Evolutionary conservation across 148 eudicot genomes (phyloP), one percentile per base, ranked within the genome.

Genomic region (Cornus controversa): DNA sequence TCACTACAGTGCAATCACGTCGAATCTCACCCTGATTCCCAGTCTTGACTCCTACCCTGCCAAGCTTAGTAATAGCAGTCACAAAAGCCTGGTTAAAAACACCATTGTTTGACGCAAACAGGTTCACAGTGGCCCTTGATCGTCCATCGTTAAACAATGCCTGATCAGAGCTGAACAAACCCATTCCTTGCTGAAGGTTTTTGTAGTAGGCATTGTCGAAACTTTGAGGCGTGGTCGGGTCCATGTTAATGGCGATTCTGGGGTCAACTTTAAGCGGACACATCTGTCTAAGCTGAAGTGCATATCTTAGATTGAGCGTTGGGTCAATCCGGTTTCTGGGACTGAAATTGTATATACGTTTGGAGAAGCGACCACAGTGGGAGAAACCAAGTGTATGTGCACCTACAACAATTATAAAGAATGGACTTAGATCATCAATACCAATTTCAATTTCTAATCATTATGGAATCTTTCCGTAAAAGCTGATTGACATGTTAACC

Each of bases 381-480:
- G 96, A 84, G 83, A 94, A 94, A 18, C 94, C 94, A 25, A 94
- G n/a, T 70, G 96, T 87, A 75, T 90, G 98, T 28, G 96, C 96
- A 62, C 93, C 96, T 92, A 47, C n/a, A 70, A 22, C 10, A 40
- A 68, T 31, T 40, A 40, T 40, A 64, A 22, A 8, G 4, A n/a
- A 54, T 54, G 20, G 34, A 31, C 34, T 31, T 31, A 31, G n/a
- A n/a, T n/a, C 34, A 31, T 31, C 4, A 5, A 31, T 31, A 31
- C 34, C 34, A 31, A 31, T 2, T 29, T 29, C 31, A n/a, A n/a
- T n/a, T n/a, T n/a, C n/a, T n/a, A n/a, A n/a, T n/a, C n/a, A n/a
- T n/a, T n/a, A n/a, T n/a, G n/a, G n/a, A n/a, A n/a, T n/a, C n/a
- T n/a, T n/a, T n/a, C n/a, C n/a, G n/a, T n/a, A n/a, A n/a, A n/a